Percentiles rank a stretch among this genome's conserved stretches.
phyloP scores from a whole-genome alignment of 2,329 filamentous ascomycete species.

The Microsporum canis region DNA sequence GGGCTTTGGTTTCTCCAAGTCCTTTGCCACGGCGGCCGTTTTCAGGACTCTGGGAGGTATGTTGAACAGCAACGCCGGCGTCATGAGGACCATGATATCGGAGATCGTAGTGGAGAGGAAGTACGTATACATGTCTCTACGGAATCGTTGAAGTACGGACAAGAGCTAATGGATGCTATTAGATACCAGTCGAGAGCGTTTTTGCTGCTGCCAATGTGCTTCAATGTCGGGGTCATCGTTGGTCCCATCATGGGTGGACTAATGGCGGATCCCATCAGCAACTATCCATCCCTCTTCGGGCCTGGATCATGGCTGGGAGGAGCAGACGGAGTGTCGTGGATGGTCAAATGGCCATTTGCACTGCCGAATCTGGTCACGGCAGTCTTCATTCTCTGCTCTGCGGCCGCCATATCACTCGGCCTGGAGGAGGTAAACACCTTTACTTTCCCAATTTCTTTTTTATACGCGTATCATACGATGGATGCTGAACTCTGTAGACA shows the following conservation, averaged over 20 bases:
- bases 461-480: not conserved
- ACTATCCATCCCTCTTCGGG: slow-evolving; percentile 53
- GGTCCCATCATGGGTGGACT: slow-evolving; percentile 52
- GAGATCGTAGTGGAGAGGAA: slow-evolving; percentile 62
- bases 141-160: not conserved
- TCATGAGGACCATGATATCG: slow-evolving; percentile 63
- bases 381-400: slow-evolving; percentile 46
- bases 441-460: not conserved
- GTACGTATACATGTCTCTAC: slow-evolving; percentile 25
- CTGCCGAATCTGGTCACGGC: slow-evolving; percentile 59
- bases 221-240: slow-evolving; percentile 54
- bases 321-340: slow-evolving; percentile 50
- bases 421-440: slow-evolving; percentile 48
- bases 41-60: slow-evolving; percentile 57
- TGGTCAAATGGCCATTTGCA: slow-evolving; percentile 55
- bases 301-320: slow-evolving; percentile 47
- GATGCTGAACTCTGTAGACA: slow-evolving; percentile 18
- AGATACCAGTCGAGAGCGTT: slow-evolving; percentile 45
- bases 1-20: slow-evolving; percentile 58
- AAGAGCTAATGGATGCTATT: slow-evolving; percentile 14
- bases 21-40: slow-evolving; percentile 50
- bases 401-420: slow-evolving; percentile 48
- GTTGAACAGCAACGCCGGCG: slow-evolving; percentile 61
- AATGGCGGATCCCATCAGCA: slow-evolving; percentile 54
- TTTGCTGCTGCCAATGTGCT: slow-evolving; percentile 54